Evolutionary conservation across 768 basidiomycete species (phyloP), one percentile per base, ranked within the genome.

Genomic region (Lactarius pseudohatsudake): DNA sequence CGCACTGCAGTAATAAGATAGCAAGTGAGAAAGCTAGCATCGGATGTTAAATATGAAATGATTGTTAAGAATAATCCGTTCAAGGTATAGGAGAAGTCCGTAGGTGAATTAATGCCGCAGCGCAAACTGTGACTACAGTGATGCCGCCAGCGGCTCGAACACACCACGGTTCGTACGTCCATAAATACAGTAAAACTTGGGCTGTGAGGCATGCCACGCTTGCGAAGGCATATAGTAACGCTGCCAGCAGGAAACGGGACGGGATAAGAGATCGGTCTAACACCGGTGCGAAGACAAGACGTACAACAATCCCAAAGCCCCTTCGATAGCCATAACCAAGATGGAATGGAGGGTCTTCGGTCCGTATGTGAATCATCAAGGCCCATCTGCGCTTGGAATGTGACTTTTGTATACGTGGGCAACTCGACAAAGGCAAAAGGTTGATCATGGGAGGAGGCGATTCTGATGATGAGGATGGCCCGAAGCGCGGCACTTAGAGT

Each of bases 131-230:
- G 11, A 53, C 58, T 7, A 8, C 53, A 28, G 28, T 26, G 28
- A 67, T 36, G n/a, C 58, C 40, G 53, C 62, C 26, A 3, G 50
- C 53, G 50, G 45, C 53, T 28, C 32, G 66, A 45, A 64, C 36
- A 50, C 32, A 28, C 26, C 41, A 55, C 22, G 43, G 62, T n/a
- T 38, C 32, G 45, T 50, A 16, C 18, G 45, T 45, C 53, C 50
- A 53, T 26, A 64, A 22, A 26, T 36, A 64, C 62, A 67, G 65
- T 57, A 47, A 62, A 54, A 53, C 61, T 34, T 28, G 57, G 22
- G 57, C 62, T 30, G 41, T 30, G 26, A 55, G n/a, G 34, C 62
- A 63, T n/a, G 47, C 36, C 40, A 55, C 18, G 57, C 62, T 45
- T 16, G 26, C 53, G 26, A 59, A 56, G 34, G 53, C 43, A 36